A percentile compares a stretch with the other conserved stretches of the same genome.
Evolutionary conservation across 306 rosid genomes (phyloP).

Genomic region (Acacia crassicarpa): DNA sequence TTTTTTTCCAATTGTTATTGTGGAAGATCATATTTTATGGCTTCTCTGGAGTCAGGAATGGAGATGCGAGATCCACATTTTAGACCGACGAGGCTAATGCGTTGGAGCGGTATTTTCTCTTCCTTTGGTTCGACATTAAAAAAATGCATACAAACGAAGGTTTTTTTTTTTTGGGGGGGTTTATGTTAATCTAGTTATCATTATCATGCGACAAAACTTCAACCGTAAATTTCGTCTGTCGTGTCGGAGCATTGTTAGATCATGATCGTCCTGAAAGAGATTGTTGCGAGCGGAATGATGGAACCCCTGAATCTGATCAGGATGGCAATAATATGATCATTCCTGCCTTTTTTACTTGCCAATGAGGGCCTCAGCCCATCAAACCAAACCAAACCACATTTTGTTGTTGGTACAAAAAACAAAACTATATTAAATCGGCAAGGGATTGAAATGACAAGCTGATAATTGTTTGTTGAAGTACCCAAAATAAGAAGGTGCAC

Average conservation of each 20-base stretch:
- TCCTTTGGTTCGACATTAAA: background rate
- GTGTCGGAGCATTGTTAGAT: background rate
- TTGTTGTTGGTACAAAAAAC: too few species aligned
- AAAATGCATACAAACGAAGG: background rate
- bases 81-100: background rate
- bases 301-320: background rate
- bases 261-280: background rate
- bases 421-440: too few species aligned
- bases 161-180: background rate
- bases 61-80: background rate
- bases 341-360: background rate
- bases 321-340: background rate
- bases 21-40: background rate
- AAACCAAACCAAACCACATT: too few species aligned
- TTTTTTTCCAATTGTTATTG: background rate
- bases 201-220: background rate
- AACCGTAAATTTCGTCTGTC: background rate
- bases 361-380: too few species aligned
- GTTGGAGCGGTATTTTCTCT: background rate
- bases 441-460: too few species aligned
- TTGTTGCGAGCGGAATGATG: background rate
- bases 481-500: too few species aligned
- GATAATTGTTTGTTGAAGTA: too few species aligned
- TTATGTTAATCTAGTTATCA: background rate
- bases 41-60: background rate